Base-by-base conservation (phyloP, 495 filamentous ascomycete species). In the Daldinia loculata region DNA sequence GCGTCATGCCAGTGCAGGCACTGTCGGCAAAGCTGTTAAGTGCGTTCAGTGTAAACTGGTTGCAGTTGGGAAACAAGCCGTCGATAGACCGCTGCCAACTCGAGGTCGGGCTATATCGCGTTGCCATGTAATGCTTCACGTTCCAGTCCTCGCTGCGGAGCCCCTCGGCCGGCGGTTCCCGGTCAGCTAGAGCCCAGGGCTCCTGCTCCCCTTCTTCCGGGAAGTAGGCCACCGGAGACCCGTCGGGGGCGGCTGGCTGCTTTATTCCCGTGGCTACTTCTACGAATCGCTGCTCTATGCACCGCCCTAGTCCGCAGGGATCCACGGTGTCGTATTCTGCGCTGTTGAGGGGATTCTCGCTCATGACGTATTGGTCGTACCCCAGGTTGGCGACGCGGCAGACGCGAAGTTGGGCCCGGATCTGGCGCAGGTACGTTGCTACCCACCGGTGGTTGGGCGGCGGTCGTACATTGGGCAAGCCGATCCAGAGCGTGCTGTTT, bases 61-160 rank as follows among this genome's bases (percentile, higher is more conserved):
- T 76, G 60, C 63, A 72, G 66, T 75, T 75, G 6, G 66, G 57
- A 45, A 77, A 77, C 26, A 63, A 57, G 41, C 66, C 72, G 57
- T 77, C 75, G 70, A 77, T 66, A 32, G 66, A 59, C 19, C 56
- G 30, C 53, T 67, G 70, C 63, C 69, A 75, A 19, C 32, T 36
- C 0, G 72, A 73, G n/a, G 75, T 70, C 26, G 63, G 51, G 48
- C 64, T 72, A 9, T 50, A 57, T 22, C 61, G 34, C 27, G 57
- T 48, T 41, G 63, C 50, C 32, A 63, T 29, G 29, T 67, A 63
- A 32, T 41, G 34, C 11, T 57, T 52, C 1, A 62, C 66, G 51
- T 73, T 56, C 61, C 58, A 64, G 30, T 71, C 67, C 22, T 57
- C 55, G 60, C 4, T 8, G 24, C 29, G 2, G 26, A 53, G 24